Conservation (phyloP, 306 rosid genomes). For the Gastrolobium bilobum region DNA sequence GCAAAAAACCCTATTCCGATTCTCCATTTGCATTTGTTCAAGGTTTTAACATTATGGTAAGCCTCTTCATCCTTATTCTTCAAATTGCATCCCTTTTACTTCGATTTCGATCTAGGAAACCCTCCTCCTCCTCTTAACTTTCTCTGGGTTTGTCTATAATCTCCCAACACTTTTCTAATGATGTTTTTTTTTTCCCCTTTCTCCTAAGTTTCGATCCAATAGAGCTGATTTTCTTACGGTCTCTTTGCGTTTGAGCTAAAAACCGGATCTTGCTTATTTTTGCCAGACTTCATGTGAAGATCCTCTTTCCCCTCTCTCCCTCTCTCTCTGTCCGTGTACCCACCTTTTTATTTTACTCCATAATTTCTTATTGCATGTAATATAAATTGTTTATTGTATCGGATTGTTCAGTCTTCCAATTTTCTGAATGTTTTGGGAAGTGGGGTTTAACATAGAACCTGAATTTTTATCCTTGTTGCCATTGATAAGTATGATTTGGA, state of each 20-base stretch:
- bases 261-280: neutral
- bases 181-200: neutral
- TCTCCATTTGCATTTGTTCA: neutral
- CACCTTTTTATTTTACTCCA: neutral
- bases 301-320: conserved; percentile 3
- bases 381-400: conserved; percentile 4
- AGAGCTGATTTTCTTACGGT: neutral
- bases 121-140: neutral
- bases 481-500: neutral
- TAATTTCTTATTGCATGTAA: neutral
- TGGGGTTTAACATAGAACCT: neutral
- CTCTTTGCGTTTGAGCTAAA: too few relatives aligned
- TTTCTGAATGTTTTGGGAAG: neutral
- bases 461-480: neutral
- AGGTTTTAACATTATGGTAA: conserved; percentile 41
- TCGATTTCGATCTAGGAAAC: conserved; percentile 33
- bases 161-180: neutral
- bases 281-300: neutral
- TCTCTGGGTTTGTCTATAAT: neutral
- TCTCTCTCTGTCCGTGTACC: neutral
- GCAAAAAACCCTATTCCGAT: conserved; percentile 38
- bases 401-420: neutral
- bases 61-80: neutral
- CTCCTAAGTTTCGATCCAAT: neutral
- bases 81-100: neutral